Conservation (phyloP, 345 rosid species). For the Populus alba region DNA sequence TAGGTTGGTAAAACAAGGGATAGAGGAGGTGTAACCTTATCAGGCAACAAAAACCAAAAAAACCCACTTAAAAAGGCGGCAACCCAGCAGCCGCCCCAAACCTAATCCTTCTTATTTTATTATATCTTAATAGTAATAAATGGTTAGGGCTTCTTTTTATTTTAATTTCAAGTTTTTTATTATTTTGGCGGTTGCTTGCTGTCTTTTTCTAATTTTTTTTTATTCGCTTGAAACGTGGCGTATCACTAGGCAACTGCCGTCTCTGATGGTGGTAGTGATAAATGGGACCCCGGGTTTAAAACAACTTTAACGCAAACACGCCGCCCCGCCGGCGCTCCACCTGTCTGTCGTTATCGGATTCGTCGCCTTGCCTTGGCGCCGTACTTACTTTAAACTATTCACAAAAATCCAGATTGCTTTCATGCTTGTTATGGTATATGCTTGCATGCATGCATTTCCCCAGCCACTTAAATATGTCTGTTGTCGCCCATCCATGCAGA, state of each 20-base stretch:
- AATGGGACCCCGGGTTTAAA: not conserved
- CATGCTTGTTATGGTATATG: not conserved
- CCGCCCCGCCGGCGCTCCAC: constrained; percentile 15
- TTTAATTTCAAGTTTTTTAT: constrained; percentile 5
- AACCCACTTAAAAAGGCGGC: constrained; percentile 27
- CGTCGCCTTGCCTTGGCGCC: constrained; percentile 9
- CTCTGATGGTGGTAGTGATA: not conserved
- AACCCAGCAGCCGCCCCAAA: constrained; percentile 33
- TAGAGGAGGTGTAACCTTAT: constrained; percentile 22
- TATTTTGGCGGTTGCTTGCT: not conserved
- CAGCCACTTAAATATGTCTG: too few species aligned
- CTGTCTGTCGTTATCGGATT: constrained; percentile 12
- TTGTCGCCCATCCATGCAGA: not conserved
- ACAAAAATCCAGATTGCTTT: not conserved
- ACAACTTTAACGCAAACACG: not conserved
- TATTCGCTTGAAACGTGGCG: constrained; percentile 11
- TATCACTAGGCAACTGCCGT: not conserved
- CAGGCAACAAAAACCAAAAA: constrained; percentile 17
- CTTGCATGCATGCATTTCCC: not conserved
- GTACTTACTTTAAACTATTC: not conserved
- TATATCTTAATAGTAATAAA: not conserved
- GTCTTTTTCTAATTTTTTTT: not conserved
- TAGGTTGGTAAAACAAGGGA: not conserved
- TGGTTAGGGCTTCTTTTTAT: not conserved
- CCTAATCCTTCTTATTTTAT: not conserved